A percentile compares a stretch with the other conserved stretches of the same genome.
Conservation (phyloP, 1,139 yeast species). For the Saccharomyces hybrid region DNA sequence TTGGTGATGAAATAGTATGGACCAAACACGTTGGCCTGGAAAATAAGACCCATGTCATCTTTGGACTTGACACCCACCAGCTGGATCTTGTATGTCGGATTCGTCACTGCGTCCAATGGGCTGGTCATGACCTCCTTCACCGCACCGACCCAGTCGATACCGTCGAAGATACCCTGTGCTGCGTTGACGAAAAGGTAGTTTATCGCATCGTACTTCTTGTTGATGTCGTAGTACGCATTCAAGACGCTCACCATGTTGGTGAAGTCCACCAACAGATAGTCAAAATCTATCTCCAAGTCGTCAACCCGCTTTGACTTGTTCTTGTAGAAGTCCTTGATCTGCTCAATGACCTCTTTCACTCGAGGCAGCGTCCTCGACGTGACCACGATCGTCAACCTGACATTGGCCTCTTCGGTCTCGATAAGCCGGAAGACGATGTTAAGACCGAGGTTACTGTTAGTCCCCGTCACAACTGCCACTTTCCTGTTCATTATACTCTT, state of each 20-base stretch:
- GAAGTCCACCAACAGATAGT: conserved; percentile 79
- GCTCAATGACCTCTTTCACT: conserved; percentile 62
- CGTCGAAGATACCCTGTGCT: conserved; percentile 79
- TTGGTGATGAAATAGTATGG: conserved; percentile 77
- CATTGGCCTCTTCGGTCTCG: conserved; percentile 44
- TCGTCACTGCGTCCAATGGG: conserved; percentile 77
- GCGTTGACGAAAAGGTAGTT: conserved; percentile 83
- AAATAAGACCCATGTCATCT: conserved; percentile 78
- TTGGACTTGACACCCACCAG: conserved; percentile 59
- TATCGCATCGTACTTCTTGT: conserved; percentile 51
- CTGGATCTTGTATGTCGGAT: conserved; percentile 78
- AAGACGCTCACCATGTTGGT: conserved; percentile 83
- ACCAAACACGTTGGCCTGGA: conserved; percentile 92
- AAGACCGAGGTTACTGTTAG: conserved; percentile 73
- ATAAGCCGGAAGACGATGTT: conserved; percentile 76
- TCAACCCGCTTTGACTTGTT: conserved; percentile 26
- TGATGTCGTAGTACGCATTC: conserved; percentile 63
- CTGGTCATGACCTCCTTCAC: conserved; percentile 49
- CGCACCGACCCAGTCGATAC: conserved; percentile 81
- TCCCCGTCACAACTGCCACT: conserved; percentile 55
- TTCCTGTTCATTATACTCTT: conserved; percentile 16
- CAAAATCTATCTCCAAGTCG: conserved; percentile 56
- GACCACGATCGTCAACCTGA: conserved; percentile 65
- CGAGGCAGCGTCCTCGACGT: conserved; percentile 84
- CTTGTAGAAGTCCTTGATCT: conserved; percentile 41